A percentile compares a stretch with the other conserved stretches of the same genome.
phyloP scores from a whole-genome alignment of 2,329 filamentous ascomycete species.

The Colletotrichum liriopes region DNA sequence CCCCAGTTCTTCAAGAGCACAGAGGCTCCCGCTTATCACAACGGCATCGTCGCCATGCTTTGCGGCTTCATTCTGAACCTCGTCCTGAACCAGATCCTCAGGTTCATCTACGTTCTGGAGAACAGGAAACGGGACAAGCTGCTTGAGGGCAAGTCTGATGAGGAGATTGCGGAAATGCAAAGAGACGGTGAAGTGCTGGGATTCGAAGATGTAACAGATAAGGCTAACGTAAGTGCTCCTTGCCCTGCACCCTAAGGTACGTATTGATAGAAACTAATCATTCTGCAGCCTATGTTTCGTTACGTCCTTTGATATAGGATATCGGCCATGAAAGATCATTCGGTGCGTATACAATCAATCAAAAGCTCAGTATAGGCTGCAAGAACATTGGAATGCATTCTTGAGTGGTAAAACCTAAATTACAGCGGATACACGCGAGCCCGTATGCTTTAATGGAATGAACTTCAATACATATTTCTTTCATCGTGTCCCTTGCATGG shows the following conservation, averaged over 20 bases:
- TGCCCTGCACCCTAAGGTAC: neutral
- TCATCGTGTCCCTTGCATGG: neutral
- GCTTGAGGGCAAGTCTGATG: slow-evolving; percentile 34
- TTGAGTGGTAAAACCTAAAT: neutral
- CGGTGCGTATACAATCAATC: no score
- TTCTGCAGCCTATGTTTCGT: slow-evolving; percentile 32
- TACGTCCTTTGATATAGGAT: slow-evolving; percentile 23
- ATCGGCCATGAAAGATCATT: no score
- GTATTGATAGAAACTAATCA: neutral
- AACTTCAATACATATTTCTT: no score
- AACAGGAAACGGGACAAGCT: slow-evolving; percentile 27
- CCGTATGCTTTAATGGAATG: no score
- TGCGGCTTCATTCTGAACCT: slow-evolving; percentile 33
- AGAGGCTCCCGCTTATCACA: slow-evolving; percentile 34
- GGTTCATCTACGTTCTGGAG: slow-evolving; percentile 32
- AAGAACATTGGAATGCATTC: neutral
- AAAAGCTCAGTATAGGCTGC: neutral
- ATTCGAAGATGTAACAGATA: slow-evolving; percentile 58
- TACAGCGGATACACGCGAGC: no score
- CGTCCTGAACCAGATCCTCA: slow-evolving; percentile 32
- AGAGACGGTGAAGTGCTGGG: slow-evolving; percentile 44
- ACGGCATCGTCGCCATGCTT: slow-evolving; percentile 39
- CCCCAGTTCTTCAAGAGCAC: slow-evolving; percentile 51
- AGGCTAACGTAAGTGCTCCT: slow-evolving; percentile 47
- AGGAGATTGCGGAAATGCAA: slow-evolving; percentile 37